phyloP scores from a whole-genome alignment of 164 flowering plant species.

The Tetracentron sinense region DNA sequence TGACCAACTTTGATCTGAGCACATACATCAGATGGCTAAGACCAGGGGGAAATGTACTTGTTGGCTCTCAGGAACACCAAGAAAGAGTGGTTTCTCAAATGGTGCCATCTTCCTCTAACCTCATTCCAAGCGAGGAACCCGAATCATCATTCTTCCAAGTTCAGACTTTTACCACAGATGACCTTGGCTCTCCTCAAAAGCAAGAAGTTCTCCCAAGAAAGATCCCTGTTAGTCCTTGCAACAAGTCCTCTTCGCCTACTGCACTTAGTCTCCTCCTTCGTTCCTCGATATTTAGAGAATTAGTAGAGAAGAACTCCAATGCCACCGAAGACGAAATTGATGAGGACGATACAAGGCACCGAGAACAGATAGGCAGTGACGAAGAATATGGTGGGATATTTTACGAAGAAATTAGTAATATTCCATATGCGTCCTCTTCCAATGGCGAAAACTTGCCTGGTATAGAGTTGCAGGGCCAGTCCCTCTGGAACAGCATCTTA shows the following conservation, averaged over 20 bases:
- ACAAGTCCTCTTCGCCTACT: slow-evolving; percentile 35
- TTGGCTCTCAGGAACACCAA: slow-evolving; percentile 4
- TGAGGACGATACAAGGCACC: slow-evolving; percentile 18
- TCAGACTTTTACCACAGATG: slow-evolving; percentile 7
- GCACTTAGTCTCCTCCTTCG: slow-evolving; percentile 43
- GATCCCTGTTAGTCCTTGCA: slow-evolving; percentile 5
- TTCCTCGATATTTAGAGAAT: slow-evolving; percentile 35
- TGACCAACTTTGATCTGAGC: slow-evolving; percentile 46
- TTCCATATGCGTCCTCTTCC: slow-evolving; percentile 20
- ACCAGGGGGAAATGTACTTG: slow-evolving; percentile 20
- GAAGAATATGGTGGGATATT: slow-evolving; percentile 27
- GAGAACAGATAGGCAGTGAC: slow-evolving; percentile 6
- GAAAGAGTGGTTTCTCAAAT: slow-evolving; percentile 9
- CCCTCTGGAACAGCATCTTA: background rate
- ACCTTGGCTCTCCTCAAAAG: slow-evolving; percentile 17
- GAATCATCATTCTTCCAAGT: slow-evolving; percentile 13
- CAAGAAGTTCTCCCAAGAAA: slow-evolving; percentile 17
- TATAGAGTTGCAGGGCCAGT: slow-evolving; percentile 14
- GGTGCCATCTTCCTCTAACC: background rate
- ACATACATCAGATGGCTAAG: slow-evolving; percentile 43
- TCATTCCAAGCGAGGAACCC: slow-evolving; percentile 7
- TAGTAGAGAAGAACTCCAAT: slow-evolving; percentile 38
- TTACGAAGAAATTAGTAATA: slow-evolving; percentile 21
- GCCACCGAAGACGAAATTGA: slow-evolving; percentile 24
- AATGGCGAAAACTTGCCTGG: slow-evolving; percentile 1